Evolutionary conservation across 805 yeast genomes (phyloP).

Genomic region (Cyberlindnera subsufficiens): DNA sequence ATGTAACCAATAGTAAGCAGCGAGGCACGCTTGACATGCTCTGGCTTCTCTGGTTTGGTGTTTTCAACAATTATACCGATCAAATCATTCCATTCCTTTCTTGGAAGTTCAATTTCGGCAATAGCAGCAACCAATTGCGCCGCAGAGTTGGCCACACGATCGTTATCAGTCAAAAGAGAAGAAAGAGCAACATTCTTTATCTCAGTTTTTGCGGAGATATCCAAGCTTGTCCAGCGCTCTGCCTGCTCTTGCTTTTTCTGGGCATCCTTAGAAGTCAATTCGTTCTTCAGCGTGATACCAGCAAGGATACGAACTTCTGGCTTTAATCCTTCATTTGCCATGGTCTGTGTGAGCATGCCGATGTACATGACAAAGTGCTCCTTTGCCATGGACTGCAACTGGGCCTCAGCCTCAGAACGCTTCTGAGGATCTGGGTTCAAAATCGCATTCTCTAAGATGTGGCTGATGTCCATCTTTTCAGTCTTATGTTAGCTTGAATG

Average conservation of each 20-base stretch:
- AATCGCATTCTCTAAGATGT: conserved; percentile 74
- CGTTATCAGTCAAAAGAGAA: conserved; percentile 60
- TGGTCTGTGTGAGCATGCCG: conserved; percentile 60
- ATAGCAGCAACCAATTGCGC: conserved; percentile 96
- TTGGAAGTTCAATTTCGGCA: conserved; percentile 92
- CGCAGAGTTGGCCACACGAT: conserved; percentile 78
- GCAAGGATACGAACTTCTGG: conserved; percentile 90
- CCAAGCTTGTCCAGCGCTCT: conserved; percentile 70
- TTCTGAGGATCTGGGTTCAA: conserved; percentile 57
- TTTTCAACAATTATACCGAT: conserved; percentile 80
- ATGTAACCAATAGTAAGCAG: conserved; percentile 89
- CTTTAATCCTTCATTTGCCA: conserved; percentile 57
- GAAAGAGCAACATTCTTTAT: conserved; percentile 62
- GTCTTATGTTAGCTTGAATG: too few species aligned
- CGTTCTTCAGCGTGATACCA: conserved; percentile 81
- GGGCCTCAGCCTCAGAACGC: conserved; percentile 74
- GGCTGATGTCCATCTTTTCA: conserved; percentile 46
- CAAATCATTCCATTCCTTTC: conserved; percentile 82
- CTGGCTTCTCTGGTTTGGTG: conserved; percentile 74
- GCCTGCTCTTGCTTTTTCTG: conserved; percentile 52
- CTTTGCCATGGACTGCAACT: conserved; percentile 62
- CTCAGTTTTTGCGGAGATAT: conserved; percentile 44
- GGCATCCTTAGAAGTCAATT: conserved; percentile 75
- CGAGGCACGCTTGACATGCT: conserved; percentile 79
- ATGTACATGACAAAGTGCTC: conserved; percentile 75